phyloP scores from a whole-genome alignment of 139 green algal species.

The Desmodesmus armatus region DNA sequence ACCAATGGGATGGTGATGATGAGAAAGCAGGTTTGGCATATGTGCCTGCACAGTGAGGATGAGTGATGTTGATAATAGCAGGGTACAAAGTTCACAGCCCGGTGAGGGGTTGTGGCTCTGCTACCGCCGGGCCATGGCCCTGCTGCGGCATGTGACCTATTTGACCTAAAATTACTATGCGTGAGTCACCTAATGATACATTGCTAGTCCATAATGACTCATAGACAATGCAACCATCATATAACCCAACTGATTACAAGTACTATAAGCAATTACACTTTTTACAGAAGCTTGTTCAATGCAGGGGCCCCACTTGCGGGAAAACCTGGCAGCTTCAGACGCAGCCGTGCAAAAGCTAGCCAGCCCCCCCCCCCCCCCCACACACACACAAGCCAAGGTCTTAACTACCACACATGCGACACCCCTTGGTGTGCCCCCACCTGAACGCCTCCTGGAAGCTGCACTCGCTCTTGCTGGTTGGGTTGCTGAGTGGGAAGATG shows the following conservation, averaged over 20 bases:
- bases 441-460: constrained; percentile 67
- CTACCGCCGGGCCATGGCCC: too few species aligned
- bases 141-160: too few species aligned
- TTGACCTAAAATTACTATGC: too few species aligned
- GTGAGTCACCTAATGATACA: constrained; percentile 77
- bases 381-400: background rate
- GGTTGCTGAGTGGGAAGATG: constrained; percentile 94
- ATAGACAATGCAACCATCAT: constrained; percentile 72
- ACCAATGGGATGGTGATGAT: background rate
- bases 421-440: too few species aligned
- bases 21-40: too few species aligned
- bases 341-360: background rate
- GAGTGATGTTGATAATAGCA: too few species aligned
- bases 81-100: too few species aligned
- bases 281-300: constrained; percentile 80
- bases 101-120: too few species aligned
- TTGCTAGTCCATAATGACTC: constrained; percentile 65
- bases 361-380: too few species aligned
- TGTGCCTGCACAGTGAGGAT: too few species aligned
- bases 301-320: too few species aligned
- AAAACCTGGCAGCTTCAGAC: too few species aligned
- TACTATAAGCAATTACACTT: constrained; percentile 80
- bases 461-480: constrained; percentile 91
- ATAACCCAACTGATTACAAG: constrained; percentile 80
- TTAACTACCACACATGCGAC: background rate